Evolutionary conservation across 768 basidiomycete genomes (phyloP).

Genomic region (Naematelia encephala): DNA sequence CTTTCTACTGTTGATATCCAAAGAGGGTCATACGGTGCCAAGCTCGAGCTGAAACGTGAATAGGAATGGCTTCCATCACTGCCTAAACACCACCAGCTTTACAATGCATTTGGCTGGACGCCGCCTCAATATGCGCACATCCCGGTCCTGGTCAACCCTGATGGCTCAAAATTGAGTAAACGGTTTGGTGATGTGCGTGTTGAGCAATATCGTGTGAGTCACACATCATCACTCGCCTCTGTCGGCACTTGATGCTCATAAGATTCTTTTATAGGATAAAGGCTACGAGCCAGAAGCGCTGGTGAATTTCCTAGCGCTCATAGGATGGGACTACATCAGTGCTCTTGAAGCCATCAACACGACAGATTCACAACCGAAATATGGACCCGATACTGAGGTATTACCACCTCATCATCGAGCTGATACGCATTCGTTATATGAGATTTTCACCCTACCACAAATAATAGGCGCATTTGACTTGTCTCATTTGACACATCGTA

Average conservation of each 20-base stretch:
- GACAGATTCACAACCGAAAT: background rate
- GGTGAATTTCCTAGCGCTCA: slow-evolving; percentile 86
- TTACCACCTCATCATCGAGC: slow-evolving; percentile 29
- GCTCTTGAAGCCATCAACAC: slow-evolving; percentile 39
- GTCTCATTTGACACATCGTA: slow-evolving; percentile 70
- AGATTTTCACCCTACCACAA: slow-evolving; percentile 55
- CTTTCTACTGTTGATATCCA: background rate
- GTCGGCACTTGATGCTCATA: background rate
- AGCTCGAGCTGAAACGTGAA: no score
- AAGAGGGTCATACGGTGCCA: background rate
- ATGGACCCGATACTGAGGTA: slow-evolving; percentile 1
- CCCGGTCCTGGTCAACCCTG: slow-evolving; percentile 80
- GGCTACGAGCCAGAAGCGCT: slow-evolving; percentile 90
- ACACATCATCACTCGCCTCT: no score
- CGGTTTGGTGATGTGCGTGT: slow-evolving; percentile 85
- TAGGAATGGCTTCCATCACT: slow-evolving; percentile 97
- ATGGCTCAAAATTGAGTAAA: slow-evolving; percentile 93
- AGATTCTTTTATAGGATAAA: slow-evolving; percentile 36
- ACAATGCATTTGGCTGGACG: slow-evolving; percentile 66
- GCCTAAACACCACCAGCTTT: slow-evolving; percentile 84
- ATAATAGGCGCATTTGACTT: slow-evolving; percentile 79
- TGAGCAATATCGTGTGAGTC: slow-evolving; percentile 73
- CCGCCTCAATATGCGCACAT: slow-evolving; percentile 86
- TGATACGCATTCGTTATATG: slow-evolving; percentile 35
- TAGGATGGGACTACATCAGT: slow-evolving; percentile 77